Conservation (phyloP, 2,329 filamentous ascomycete genomes). For the Nigrograna mackinnonii region DNA sequence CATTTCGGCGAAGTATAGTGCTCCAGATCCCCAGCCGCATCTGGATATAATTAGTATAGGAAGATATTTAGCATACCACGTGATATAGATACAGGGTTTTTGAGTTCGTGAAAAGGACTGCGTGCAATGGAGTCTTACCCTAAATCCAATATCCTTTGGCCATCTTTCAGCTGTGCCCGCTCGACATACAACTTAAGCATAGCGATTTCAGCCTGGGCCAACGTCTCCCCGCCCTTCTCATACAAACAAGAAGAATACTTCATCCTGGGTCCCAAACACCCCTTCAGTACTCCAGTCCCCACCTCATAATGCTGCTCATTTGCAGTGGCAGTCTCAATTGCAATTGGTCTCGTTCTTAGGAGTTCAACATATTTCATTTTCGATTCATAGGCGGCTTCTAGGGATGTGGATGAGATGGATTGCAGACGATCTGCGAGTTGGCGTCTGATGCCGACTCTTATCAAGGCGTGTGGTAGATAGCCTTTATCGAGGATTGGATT, state of each 20-base stretch:
- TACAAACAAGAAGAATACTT: conserved; percentile 74
- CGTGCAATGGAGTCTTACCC: conserved; percentile 47
- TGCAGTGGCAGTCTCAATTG: conserved; percentile 67
- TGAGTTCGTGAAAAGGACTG: neutral
- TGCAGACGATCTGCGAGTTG: conserved; percentile 65
- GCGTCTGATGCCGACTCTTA: conserved; percentile 68
- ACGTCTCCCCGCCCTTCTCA: conserved; percentile 59
- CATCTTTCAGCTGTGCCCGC: conserved; percentile 62
- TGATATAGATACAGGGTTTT: conserved; percentile 8
- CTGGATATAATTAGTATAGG: conserved; percentile 36
- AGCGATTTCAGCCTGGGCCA: conserved; percentile 67
- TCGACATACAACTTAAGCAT: conserved; percentile 69
- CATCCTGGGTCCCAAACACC: conserved; percentile 69
- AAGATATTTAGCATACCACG: neutral
- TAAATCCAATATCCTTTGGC: conserved; percentile 65
- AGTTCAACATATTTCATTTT: conserved; percentile 68
- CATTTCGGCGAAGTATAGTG: conserved; percentile 67
- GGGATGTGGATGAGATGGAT: conserved; percentile 58
- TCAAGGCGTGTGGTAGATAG: conserved; percentile 65
- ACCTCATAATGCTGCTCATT: conserved; percentile 77
- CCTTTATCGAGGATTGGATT: conserved; percentile 63
- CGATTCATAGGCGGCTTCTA: conserved; percentile 56
- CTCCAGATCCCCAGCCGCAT: conserved; percentile 70
- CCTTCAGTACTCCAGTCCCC: conserved; percentile 64
- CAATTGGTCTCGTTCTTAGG: conserved; percentile 65